These are phyloP conservation scores for Pseudomassariella vexata DNA, from an alignment of 2,329 filamentous ascomycete genomes.

Conservation along the genomic window DNA sequence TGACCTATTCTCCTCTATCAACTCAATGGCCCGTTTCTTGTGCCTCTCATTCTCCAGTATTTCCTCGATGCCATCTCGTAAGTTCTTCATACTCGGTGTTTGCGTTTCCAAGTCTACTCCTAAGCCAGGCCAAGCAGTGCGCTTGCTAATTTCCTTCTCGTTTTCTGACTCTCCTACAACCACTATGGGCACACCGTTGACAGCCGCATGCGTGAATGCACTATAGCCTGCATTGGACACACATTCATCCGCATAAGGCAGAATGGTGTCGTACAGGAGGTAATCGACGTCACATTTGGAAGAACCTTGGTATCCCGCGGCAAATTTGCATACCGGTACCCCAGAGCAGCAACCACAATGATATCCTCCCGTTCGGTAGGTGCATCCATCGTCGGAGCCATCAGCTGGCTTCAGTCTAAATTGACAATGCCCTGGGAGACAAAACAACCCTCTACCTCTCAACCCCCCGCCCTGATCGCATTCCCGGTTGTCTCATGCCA, in stretches of 20 bases:
- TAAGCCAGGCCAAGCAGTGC: conserved; percentile 1
- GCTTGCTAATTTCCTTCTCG: conserved; percentile 2
- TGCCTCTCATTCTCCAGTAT: neutral
- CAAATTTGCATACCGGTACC: conserved; percentile 16
- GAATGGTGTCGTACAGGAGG: conserved; percentile 38
- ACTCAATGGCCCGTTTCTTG: conserved; percentile 2
- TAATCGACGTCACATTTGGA: conserved; percentile 37
- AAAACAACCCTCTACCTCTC: conserved; percentile 1
- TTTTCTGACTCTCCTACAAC: neutral
- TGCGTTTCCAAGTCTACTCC: neutral
- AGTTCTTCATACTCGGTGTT: neutral
- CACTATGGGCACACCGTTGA: conserved; percentile 8
- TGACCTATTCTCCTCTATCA: conserved; percentile 1
- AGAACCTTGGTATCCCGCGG: conserved; percentile 25
- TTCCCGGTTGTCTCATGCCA: neutral
- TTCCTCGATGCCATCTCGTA: neutral
- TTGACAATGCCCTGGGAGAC: neutral
- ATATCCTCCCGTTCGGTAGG: conserved; percentile 34
- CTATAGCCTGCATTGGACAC: conserved; percentile 9
- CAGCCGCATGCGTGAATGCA: conserved; percentile 28
- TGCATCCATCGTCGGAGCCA: conserved; percentile 32
- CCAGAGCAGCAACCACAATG: conserved; percentile 27
- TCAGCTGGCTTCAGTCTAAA: neutral
- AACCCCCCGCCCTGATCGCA: too few species aligned
- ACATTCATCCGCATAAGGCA: conserved; percentile 30